Evolutionary conservation across 2,329 filamentous ascomycete species (phyloP).

Genomic region (Ophiostoma himal-ulmi): DNA sequence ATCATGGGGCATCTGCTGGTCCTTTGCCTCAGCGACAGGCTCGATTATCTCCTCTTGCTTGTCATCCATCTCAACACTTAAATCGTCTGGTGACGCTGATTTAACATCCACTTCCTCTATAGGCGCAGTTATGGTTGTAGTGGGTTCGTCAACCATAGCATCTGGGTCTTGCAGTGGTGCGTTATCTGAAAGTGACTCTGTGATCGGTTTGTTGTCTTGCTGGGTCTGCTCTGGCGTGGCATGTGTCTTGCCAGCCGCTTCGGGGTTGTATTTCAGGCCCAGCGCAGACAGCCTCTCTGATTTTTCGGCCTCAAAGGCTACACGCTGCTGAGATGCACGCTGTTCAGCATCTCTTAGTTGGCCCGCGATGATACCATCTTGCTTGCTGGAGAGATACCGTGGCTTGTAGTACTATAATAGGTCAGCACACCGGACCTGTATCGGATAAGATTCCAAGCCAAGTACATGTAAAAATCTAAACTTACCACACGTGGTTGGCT

Average conservation of each 20-base stretch:
- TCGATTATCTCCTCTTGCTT: conserved; percentile 18
- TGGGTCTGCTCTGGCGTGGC: neutral
- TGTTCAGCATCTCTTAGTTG: neutral
- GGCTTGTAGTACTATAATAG: neutral
- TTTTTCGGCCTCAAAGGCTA: neutral
- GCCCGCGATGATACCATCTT: neutral
- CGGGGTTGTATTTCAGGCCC: neutral
- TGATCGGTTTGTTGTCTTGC: neutral
- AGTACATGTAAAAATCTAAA: conserved; percentile 23
- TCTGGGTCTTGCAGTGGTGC: neutral
- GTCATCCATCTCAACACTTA: conserved; percentile 22
- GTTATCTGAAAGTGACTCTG: neutral
- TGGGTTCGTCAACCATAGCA: conserved; percentile 12
- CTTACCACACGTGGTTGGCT: conserved; percentile 68
- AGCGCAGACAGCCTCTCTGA: neutral
- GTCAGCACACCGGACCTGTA: neutral
- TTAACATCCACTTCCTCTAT: conserved; percentile 27
- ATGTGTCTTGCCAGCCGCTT: neutral
- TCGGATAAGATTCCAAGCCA: no score
- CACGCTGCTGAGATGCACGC: neutral
- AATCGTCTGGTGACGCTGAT: no score
- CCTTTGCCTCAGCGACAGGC: conserved; percentile 18
- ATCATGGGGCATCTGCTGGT: neutral
- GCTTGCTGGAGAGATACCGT: neutral
- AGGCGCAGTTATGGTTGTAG: neutral